Conservation (phyloP, 2,329 filamentous ascomycete species). For the Xylariaceae sp. region DNA sequence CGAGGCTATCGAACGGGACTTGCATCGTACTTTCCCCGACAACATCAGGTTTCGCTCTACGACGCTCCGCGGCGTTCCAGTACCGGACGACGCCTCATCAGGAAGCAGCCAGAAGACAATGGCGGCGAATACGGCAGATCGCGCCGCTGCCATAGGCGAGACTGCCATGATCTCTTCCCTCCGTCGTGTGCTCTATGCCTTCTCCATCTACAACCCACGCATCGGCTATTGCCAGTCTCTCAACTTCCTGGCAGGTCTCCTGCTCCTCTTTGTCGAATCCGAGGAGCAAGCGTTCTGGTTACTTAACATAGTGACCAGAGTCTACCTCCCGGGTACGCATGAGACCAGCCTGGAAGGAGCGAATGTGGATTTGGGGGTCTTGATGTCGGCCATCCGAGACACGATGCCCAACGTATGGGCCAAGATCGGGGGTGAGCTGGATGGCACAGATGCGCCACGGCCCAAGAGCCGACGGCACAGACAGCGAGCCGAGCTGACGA, state of each 20-base stretch:
- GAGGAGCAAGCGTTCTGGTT: slow-evolving; percentile 93
- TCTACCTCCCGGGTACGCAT: slow-evolving; percentile 86
- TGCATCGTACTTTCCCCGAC: slow-evolving; percentile 92
- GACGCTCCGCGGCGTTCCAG: slow-evolving; percentile 29
- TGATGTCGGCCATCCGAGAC: slow-evolving; percentile 83
- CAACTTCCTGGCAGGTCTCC: slow-evolving; percentile 86
- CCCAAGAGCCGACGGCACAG: slow-evolving; percentile 37
- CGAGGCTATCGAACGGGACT: slow-evolving; percentile 88
- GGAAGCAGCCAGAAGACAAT: slow-evolving; percentile 35
- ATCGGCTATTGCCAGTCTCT: slow-evolving; percentile 96
- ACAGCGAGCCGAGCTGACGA: slow-evolving; percentile 37
- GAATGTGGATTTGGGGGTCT: slow-evolving; percentile 87
- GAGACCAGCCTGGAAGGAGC: slow-evolving; percentile 85
- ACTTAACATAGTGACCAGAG: slow-evolving; percentile 83
- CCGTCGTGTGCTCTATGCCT: slow-evolving; percentile 80
- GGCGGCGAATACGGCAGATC: slow-evolving; percentile 22
- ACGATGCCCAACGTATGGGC: slow-evolving; percentile 78
- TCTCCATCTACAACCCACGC: slow-evolving; percentile 81
- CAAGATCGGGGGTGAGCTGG: slow-evolving; percentile 77
- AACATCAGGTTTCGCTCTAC: slow-evolving; percentile 81
- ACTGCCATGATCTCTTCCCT: slow-evolving; percentile 75
- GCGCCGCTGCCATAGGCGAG: slow-evolving; percentile 43
- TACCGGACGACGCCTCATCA: slow-evolving; percentile 27
- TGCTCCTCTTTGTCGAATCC: slow-evolving; percentile 79
- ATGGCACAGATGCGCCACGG: slow-evolving; percentile 37